Evolutionary conservation across 805 yeast genomes (phyloP), one percentile per base, ranked within the genome.

Genomic region (Kockiozyma suomiensis): DNA sequence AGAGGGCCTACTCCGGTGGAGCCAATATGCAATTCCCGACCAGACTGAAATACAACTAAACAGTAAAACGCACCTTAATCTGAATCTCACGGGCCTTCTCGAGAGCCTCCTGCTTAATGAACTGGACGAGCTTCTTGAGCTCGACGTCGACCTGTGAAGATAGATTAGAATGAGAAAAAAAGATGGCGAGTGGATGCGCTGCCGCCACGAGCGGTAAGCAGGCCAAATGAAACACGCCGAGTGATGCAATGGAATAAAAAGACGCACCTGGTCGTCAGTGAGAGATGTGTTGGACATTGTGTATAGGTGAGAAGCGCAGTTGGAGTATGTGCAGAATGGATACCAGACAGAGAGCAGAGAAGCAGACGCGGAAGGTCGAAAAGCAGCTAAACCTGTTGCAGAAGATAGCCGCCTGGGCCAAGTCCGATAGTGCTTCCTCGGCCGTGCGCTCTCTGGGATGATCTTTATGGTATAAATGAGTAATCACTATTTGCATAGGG

Each of bases 91-190:
- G 90, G 68, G 98, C 97, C 79, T 94, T 94, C 76, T 94, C 99
- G 72, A 92, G 96, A 41, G 99, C 99, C 79, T 94, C 99, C 83
- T 93, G 94, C 79, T 88, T 90, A 83, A 94, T 94, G 85, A 94
- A 94, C 73, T 96, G 92, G 75, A 93, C 96, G 97, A 94, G 94
- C 81, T 94, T 94, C 75, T 86, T 86, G 76, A 94, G 88, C 81
- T 94, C 99, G 70, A 90, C 90, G 72, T 88, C 91, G 69, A 93
- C 98, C 66, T 62, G 49, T 33, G 33, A 17, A 32, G 47, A 13
- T 7, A 35, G 35, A 17, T 51, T 43, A 51, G 49, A 25, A 10
- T 12, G 41, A 30, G 26, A 21, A 35, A 48, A 48, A 48, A 48
- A 30, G 32, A n/a, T 15, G n/a, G 41, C 28, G 26, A 48, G 28